Conservation (phyloP, 768 basidiomycete genomes). For the Suillus brevipes region DNA sequence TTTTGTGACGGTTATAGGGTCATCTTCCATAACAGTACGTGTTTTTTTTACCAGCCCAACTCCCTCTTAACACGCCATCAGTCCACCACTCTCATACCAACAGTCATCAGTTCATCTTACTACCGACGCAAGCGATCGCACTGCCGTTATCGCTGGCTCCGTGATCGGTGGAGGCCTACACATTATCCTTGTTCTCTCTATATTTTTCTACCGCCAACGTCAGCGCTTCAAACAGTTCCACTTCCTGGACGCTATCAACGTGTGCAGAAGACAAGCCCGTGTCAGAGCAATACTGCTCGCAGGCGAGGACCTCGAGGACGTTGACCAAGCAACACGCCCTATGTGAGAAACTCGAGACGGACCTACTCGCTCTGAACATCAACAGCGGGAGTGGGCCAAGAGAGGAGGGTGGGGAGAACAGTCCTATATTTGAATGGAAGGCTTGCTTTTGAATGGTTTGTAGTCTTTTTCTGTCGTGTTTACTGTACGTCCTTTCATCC, state of each 20-base stretch:
- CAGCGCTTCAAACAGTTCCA: constrained; percentile 36
- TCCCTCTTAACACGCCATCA: constrained; percentile 4
- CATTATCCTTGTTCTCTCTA: constrained; percentile 36
- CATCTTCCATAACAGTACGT: constrained; percentile 22
- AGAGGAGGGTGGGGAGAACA: constrained; percentile 39
- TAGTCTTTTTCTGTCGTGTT: no score
- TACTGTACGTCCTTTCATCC: no score
- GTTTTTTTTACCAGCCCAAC: background rate
- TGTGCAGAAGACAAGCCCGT: constrained; percentile 20
- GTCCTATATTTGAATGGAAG: no score
- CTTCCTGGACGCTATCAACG: constrained; percentile 30
- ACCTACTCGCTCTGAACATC: constrained; percentile 78
- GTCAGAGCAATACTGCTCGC: constrained; percentile 39
- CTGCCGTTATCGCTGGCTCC: constrained; percentile 43
- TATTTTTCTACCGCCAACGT: constrained; percentile 39
- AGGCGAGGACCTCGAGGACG: constrained; percentile 11
- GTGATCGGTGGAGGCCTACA: constrained; percentile 39
- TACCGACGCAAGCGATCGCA: constrained; percentile 26
- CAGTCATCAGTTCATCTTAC: constrained; percentile 15
- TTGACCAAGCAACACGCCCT: constrained; percentile 62
- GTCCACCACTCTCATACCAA: constrained; percentile 19
- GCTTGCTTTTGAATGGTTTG: no score
- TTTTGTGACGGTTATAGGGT: constrained; percentile 19
- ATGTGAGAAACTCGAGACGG: constrained; percentile 91
- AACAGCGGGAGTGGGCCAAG: constrained; percentile 26